Base-by-base conservation (phyloP, 345 rosid species). In the Xanthoceras sorbifolium region DNA sequence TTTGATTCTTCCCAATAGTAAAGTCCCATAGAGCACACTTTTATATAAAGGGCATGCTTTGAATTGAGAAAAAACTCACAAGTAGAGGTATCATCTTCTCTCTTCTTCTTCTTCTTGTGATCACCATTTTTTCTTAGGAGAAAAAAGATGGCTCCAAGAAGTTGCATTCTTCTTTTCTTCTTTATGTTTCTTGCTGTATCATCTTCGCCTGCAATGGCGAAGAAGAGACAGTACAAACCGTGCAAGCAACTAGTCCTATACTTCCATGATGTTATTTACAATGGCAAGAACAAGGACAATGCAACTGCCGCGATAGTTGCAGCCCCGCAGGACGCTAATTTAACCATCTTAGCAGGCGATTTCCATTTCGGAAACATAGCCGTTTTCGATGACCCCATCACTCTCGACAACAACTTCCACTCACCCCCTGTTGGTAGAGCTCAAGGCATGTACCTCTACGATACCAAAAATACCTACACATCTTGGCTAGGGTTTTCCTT, bases 191-290 rank as follows among this genome's bases (percentile, higher is more conserved):
- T 75, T 54, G 22, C 57, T 17, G 34, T 12, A 2, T 74, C 77
- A 10, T 29, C 61, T 63, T 75, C 1, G 32, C 54, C 73, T 1
- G 6, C 11, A 34, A 55, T 25, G 5, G 29, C 15, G 29, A 44
- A 5, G 60, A 66, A 74, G 57, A 75, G 55, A 38, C 77, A 52
- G 7, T n/a, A 72, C 73, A 71, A 78, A 20, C 87, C 92, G 12
- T 85, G 87, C 84, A 82, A 84, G 36, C 40, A 71, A 7, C 20
- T 89, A 12, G 82, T 76, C 6, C 69, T 88, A 0, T 88, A 79
- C 75, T 86, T 84, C 72, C 91, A 84, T 38, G 90, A 90, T 74
- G 76, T 85, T 7, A 44, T 90, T 69, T 90, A 84, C 84, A 85
- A 84, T 40, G 93, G 91, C 54, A 50, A 76, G 25, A 87, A 88